A percentile compares a stretch with the other conserved stretches of the same genome.
These are phyloP conservation scores for Infundibulicybe gibba DNA, from an alignment of 768 basidiomycete genomes.

Conservation along the genomic window DNA sequence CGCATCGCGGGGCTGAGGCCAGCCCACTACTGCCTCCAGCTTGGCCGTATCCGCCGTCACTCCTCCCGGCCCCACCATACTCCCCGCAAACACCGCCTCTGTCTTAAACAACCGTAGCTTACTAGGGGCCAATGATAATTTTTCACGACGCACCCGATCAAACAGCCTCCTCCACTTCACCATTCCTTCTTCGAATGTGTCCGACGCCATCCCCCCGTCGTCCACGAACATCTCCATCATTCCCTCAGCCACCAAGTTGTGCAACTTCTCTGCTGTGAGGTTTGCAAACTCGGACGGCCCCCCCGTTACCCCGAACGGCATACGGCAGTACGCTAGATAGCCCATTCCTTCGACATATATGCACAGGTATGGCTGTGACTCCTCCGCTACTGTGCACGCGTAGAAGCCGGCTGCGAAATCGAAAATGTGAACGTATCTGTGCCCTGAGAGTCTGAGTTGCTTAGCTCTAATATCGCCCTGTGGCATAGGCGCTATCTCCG, in stretches of 20 bases:
- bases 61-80: constrained; percentile 16
- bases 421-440: constrained; percentile 24
- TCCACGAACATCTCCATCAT: constrained; percentile 35
- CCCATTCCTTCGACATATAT: constrained; percentile 35
- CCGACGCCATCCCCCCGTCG: constrained; percentile 27
- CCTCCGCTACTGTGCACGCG: constrained; percentile 8
- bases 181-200: constrained; percentile 25
- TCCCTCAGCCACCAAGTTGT: constrained; percentile 18
- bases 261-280: constrained; percentile 17
- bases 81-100: constrained; percentile 17
- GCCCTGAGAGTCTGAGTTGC: constrained; percentile 26
- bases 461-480: constrained; percentile 30
- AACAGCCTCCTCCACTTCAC: constrained; percentile 19
- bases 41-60: constrained; percentile 28
- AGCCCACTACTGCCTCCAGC: constrained; percentile 20
- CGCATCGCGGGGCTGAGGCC: constrained; percentile 19
- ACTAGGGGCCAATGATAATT: constrained; percentile 26
- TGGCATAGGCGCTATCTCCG: constrained; percentile 19
- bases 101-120: constrained; percentile 32
- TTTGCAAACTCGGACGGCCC: constrained; percentile 31
- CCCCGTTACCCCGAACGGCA: constrained; percentile 38
- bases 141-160: constrained; percentile 13
- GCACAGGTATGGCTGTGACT: constrained; percentile 16
- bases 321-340: constrained; percentile 24
- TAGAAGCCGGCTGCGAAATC: constrained; percentile 17